Evolutionary conservation across 352 stramenopile species (phyloP).

Genomic region (Elongisporangium senticosum): DNA sequence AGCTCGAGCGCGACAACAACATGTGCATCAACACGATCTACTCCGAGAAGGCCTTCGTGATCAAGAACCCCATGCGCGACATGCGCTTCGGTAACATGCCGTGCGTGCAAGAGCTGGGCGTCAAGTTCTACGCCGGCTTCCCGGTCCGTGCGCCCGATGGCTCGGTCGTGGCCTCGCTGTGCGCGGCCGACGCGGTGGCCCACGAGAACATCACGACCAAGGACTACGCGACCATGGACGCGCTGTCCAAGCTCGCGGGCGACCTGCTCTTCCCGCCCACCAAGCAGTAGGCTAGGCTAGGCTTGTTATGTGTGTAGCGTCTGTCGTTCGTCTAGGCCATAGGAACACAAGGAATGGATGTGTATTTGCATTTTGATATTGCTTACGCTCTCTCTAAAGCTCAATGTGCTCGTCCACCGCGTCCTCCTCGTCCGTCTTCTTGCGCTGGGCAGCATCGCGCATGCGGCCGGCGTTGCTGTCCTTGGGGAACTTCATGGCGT

Average conservation of each 20-base stretch:
- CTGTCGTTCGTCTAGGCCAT: neutral
- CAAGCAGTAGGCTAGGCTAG: neutral
- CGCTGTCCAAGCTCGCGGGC: constrained; percentile 40
- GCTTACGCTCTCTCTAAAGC: constrained; percentile 10
- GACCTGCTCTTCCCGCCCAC: constrained; percentile 20
- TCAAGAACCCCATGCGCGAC: constrained; percentile 60
- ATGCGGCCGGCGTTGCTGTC: constrained; percentile 1
- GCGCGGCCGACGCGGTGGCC: constrained; percentile 27
- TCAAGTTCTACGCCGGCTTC: constrained; percentile 69
- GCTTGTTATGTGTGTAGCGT: neutral
- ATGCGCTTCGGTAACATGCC: constrained; percentile 56
- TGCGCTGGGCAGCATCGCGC: neutral
- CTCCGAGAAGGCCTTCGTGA: constrained; percentile 49
- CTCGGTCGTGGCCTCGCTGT: constrained; percentile 41
- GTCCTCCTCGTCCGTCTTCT: constrained; percentile 15
- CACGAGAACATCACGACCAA: constrained; percentile 61
- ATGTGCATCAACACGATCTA: constrained; percentile 57
- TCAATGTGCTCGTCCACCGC: constrained; percentile 30
- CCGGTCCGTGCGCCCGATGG: constrained; percentile 39
- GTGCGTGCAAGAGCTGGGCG: constrained; percentile 31
- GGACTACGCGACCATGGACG: constrained; percentile 73
- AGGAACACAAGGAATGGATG: neutral
- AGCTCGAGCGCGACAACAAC: constrained; percentile 40
- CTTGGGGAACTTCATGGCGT: constrained; percentile 10
- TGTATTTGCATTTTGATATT: neutral